A percentile compares a stretch with the other conserved stretches of the same genome.
phyloP scores from a whole-genome alignment of 306 rosid genomes.

The Hippophae tibetana region DNA sequence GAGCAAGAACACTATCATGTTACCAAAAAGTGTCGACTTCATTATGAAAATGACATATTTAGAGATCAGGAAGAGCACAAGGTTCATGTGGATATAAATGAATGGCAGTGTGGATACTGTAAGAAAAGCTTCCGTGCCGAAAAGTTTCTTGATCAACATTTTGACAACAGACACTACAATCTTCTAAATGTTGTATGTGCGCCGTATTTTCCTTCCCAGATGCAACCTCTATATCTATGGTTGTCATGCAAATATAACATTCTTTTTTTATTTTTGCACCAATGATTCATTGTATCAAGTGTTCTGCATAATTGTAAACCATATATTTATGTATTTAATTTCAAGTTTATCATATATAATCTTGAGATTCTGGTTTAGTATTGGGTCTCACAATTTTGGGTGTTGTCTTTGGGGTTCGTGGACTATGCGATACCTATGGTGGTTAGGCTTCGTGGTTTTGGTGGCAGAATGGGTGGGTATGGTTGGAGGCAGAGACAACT shows the following conservation, averaged over 20 bases:
- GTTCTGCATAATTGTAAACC: no score
- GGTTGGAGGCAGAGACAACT: no score
- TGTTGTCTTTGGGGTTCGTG: no score
- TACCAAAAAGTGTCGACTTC: slow-evolving; percentile 60
- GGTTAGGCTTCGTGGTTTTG: no score
- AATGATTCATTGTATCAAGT: no score
- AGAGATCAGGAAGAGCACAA: slow-evolving; percentile 90
- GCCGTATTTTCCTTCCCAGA: slow-evolving; percentile 19
- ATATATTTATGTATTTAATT: no score
- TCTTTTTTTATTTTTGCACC: no score
- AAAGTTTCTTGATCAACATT: slow-evolving; percentile 86
- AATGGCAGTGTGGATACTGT: slow-evolving; percentile 96
- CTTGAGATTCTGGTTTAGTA: not conserved
- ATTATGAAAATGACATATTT: slow-evolving; percentile 68
- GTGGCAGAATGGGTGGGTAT: no score
- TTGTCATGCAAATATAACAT: no score
- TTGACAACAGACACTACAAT: slow-evolving; percentile 78
- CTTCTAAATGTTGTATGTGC: slow-evolving; percentile 78
- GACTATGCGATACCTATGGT: no score
- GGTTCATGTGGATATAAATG: slow-evolving; percentile 52
- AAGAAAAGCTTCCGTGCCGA: slow-evolving; percentile 86
- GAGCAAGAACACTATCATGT: slow-evolving; percentile 59
- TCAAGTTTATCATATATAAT: not conserved
- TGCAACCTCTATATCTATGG: slow-evolving; percentile 1
- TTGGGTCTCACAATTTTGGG: no score